Percentiles rank a stretch among this genome's conserved stretches.
Conservation (phyloP, 164 flowering plant genomes). For the Umbellularia californica region DNA sequence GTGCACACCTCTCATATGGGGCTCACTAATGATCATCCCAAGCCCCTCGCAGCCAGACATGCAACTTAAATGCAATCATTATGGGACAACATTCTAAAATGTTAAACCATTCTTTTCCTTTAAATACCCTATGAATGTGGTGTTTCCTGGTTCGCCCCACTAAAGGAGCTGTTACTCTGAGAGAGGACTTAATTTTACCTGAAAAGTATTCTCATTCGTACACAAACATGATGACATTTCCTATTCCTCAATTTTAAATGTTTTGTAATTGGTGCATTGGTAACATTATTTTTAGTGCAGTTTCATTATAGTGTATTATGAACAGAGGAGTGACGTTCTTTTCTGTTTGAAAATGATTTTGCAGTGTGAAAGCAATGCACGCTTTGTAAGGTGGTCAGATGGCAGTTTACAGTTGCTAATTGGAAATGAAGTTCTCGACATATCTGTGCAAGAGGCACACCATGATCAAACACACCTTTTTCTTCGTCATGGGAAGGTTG, state of each 20-base stretch:
- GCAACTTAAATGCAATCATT: too few relatives aligned
- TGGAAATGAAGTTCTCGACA: slow-evolving; percentile 98
- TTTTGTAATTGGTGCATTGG: neutral
- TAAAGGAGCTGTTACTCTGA: too few relatives aligned
- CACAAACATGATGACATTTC: neutral
- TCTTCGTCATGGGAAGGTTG: slow-evolving; percentile 91
- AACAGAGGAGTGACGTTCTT: neutral
- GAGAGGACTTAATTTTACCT: too few relatives aligned
- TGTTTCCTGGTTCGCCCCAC: too few relatives aligned
- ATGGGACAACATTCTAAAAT: too few relatives aligned
- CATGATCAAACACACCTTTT: slow-evolving; percentile 96
- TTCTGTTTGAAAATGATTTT: slow-evolving; percentile 2
- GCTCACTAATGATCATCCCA: too few relatives aligned
- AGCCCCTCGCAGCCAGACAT: too few relatives aligned
- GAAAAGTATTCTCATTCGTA: neutral
- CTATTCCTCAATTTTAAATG: neutral
- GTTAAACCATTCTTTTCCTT: too few relatives aligned
- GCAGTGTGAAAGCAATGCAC: slow-evolving; percentile 97
- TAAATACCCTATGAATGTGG: too few relatives aligned
- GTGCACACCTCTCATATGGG: too few relatives aligned
- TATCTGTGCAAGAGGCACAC: slow-evolving; percentile 84
- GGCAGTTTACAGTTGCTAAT: slow-evolving; percentile 87
- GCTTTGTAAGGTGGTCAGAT: slow-evolving; percentile 98
- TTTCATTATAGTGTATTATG: neutral
- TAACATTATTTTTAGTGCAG: neutral